phyloP scores from a whole-genome alignment of 768 basidiomycete species.

The Russula brevipes region DNA sequence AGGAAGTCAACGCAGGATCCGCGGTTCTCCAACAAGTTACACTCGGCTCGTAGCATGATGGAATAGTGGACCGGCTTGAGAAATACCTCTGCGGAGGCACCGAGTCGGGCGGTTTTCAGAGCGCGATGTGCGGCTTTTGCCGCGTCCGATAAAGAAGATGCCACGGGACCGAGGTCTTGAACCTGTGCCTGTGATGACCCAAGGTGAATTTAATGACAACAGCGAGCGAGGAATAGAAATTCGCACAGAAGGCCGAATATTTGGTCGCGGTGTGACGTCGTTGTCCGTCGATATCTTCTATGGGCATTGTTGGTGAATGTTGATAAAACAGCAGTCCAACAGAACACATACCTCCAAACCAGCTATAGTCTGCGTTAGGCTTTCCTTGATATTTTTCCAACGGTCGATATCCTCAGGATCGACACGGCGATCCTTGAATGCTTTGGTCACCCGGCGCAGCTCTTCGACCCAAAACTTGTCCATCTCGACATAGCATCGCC shows the following conservation, averaged over 20 bases:
- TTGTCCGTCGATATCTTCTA: too few species aligned
- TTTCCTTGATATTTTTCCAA: background rate
- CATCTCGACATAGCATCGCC: background rate
- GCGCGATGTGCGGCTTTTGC: background rate
- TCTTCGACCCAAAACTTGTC: background rate
- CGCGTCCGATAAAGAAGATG: background rate
- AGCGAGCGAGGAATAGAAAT: too few species aligned
- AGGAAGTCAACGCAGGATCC: background rate
- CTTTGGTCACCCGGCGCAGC: background rate
- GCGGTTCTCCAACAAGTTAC: background rate
- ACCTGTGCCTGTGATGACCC: too few species aligned
- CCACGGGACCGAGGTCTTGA: background rate
- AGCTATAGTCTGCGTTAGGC: background rate
- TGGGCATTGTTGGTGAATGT: background rate
- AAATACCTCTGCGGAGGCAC: background rate
- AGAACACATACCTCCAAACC: background rate
- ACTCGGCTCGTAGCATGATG: background rate
- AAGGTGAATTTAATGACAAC: too few species aligned
- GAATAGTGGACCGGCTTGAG: background rate
- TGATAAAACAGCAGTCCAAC: background rate
- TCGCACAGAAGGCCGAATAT: too few species aligned
- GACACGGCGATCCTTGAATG: background rate
- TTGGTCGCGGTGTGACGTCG: too few species aligned
- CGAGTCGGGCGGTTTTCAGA: background rate
- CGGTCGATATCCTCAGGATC: constrained; percentile 2